Percentiles rank a stretch among this genome's conserved stretches.
These are phyloP conservation scores for Inga leiocalycina DNA, from an alignment of 306 rosid genomes.

Conservation along the genomic window DNA sequence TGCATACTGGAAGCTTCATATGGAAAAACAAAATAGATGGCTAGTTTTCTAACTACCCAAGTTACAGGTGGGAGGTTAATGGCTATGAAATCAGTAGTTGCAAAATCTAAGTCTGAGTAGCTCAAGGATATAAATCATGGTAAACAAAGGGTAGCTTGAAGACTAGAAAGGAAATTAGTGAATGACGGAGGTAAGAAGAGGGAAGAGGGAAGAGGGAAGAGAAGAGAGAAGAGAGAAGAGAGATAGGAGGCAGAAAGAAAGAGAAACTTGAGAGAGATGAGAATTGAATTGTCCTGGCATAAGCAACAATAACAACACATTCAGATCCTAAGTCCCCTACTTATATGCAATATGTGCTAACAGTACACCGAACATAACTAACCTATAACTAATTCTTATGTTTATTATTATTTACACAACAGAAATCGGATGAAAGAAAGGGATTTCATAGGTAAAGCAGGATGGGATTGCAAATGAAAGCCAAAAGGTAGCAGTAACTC, in stretches of 20 bases:
- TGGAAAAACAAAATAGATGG: background rate
- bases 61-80: background rate
- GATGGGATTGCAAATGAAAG: background rate
- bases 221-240: too few species aligned
- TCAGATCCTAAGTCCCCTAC: too few species aligned
- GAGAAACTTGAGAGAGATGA: too few species aligned
- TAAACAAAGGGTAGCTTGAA: background rate
- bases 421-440: background rate
- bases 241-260: too few species aligned
- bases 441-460: background rate
- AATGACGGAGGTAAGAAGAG: too few species aligned
- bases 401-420: too few species aligned
- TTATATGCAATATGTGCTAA: too few species aligned
- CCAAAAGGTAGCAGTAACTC: background rate
- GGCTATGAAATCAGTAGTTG: background rate
- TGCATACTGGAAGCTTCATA: background rate
- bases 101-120: constrained; percentile 1
- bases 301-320: too few species aligned
- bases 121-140: background rate
- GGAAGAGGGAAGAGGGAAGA: too few species aligned
- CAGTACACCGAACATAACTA: too few species aligned
- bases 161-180: background rate
- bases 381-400: too few species aligned
- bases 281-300: too few species aligned
- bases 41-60: background rate